Percentiles rank a stretch among this genome's conserved stretches.
phyloP scores from a whole-genome alignment of 306 rosid species.

The Carpinus viminea region DNA sequence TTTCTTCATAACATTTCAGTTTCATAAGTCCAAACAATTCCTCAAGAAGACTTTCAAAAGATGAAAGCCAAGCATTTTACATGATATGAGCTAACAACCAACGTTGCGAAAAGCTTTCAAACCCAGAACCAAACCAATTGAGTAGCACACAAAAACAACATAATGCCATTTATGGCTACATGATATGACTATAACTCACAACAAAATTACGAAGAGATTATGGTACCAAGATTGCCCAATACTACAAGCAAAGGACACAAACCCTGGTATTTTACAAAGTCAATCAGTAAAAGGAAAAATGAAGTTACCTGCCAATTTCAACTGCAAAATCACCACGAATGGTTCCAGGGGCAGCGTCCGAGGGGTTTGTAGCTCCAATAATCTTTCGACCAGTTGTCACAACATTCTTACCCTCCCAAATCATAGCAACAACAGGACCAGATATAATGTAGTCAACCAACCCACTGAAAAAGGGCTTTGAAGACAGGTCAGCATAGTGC shows the following conservation, averaged over 20 bases:
- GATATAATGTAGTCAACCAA: constrained; percentile 84
- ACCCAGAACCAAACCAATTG: neutral
- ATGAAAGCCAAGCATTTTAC: too few species aligned
- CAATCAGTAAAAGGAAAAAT: neutral
- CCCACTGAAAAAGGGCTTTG: constrained; percentile 84
- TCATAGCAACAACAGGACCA: constrained; percentile 97
- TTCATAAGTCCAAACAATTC: neutral
- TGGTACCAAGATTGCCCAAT: neutral
- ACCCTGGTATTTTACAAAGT: neutral
- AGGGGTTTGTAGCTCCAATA: constrained; percentile 92
- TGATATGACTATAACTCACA: neutral
- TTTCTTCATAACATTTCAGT: neutral
- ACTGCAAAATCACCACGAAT: constrained; percentile 90
- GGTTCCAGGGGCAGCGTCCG: constrained; percentile 89
- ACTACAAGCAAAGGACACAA: neutral
- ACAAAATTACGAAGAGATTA: neutral
- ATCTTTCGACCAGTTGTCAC: constrained; percentile 80
- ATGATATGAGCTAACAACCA: neutral
- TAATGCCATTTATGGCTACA: neutral
- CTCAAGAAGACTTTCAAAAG: neutral
- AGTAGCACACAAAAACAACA: neutral
- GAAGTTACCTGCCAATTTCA: constrained; percentile 80
- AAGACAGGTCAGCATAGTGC: constrained; percentile 85
- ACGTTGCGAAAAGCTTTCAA: neutral
- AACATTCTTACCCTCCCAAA: constrained; percentile 95